Evolutionary conservation across 768 basidiomycete genomes (phyloP).

Genomic region (Lactarius vividus): DNA sequence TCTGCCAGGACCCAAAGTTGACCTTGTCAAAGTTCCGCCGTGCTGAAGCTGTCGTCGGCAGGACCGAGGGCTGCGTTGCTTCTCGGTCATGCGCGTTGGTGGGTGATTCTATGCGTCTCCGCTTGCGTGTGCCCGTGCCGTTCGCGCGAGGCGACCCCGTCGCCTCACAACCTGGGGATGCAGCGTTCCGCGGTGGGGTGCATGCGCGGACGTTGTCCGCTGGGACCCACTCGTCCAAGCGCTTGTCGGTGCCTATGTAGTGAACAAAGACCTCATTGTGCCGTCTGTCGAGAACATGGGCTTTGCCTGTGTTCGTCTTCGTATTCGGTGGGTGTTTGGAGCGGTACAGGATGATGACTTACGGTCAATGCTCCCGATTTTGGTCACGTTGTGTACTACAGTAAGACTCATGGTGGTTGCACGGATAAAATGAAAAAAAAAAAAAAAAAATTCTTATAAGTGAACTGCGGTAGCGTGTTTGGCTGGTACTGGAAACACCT

Average conservation of each 20-base stretch:
- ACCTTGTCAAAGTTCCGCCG: conserved; percentile 86
- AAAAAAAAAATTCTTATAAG: neutral
- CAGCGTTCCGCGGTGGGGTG: conserved; percentile 18
- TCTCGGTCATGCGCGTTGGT: conserved; percentile 5
- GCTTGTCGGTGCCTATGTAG: conserved; percentile 66
- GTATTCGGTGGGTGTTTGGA: conserved; percentile 11
- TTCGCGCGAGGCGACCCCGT: conserved; percentile 28
- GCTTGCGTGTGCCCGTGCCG: conserved; percentile 32
- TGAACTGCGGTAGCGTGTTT: neutral
- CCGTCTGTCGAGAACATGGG: conserved; percentile 52
- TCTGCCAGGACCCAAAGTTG: conserved; percentile 80
- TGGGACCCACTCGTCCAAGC: conserved; percentile 72
- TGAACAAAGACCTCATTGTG: conserved; percentile 64
- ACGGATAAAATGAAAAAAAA: neutral
- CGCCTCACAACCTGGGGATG: conserved; percentile 6
- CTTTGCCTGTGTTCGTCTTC: conserved; percentile 38
- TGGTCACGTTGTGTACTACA: conserved; percentile 32
- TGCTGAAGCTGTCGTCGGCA: conserved; percentile 32
- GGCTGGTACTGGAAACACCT: neutral
- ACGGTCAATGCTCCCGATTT: conserved; percentile 37
- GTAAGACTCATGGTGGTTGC: conserved; percentile 9
- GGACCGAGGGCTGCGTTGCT: conserved; percentile 5
- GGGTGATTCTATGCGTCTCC: conserved; percentile 21
- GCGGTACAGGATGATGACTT: conserved; percentile 29
- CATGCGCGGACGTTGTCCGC: conserved; percentile 39